Conservation (phyloP, 305 asterid species). For the Solanum hybrid region DNA sequence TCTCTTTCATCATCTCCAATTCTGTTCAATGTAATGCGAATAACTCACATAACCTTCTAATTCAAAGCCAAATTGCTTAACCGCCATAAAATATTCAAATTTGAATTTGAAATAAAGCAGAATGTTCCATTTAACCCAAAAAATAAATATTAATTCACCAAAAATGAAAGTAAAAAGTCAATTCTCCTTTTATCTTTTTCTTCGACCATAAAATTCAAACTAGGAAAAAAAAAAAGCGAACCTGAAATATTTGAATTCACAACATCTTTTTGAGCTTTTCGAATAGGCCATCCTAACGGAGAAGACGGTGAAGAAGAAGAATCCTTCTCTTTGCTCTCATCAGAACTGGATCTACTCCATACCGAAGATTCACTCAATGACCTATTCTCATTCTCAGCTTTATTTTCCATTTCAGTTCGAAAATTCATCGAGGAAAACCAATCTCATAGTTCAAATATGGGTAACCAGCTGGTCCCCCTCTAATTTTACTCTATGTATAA, state of each 20-base stretch:
- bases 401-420: conserved; percentile 31
- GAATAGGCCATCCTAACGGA: conserved; percentile 27
- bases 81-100: conserved; percentile 1
- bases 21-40: conserved; percentile 30
- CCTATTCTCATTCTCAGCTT: conserved; percentile 25
- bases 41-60: not conserved
- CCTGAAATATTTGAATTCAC: conserved; percentile 52
- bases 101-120: not conserved
- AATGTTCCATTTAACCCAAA: not conserved
- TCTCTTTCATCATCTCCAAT: conserved; percentile 82
- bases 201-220: not conserved
- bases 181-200: not conserved
- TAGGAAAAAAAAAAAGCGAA: not conserved
- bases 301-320: conserved; percentile 24
- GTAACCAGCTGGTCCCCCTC: not conserved
- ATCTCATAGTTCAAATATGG: not conserved
- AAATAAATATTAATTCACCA: not conserved
- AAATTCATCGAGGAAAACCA: conserved; percentile 9
- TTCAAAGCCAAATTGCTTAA: not conserved
- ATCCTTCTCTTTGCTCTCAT: conserved; percentile 15
- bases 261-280: conserved; percentile 13
- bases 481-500: not conserved
- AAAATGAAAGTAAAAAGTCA: not conserved
- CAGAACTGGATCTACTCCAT: conserved; percentile 35
- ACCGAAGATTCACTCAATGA: conserved; percentile 30